Evolutionary conservation across 2,329 filamentous ascomycete genomes (phyloP), one percentile per base, ranked within the genome.

Genomic region (Teratosphaeriaceae sp.): DNA sequence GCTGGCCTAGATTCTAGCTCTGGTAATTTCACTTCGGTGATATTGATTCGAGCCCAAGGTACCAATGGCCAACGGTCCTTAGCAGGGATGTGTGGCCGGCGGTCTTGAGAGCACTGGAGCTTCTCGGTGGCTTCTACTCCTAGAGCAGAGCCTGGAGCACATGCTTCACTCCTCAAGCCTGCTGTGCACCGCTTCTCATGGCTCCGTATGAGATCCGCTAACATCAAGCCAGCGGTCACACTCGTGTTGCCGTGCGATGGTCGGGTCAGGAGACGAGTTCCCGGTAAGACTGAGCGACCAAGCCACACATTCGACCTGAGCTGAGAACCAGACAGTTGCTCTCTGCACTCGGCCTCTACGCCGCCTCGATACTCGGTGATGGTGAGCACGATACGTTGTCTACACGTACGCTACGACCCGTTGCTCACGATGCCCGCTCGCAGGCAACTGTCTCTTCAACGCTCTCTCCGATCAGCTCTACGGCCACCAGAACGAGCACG

Each of bases 371-470:
- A 38, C 67, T 68, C 48, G 80, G 79, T 46, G 79, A 83, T 65
- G 80, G 80, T 79, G 72, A 70, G 73, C 68, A 54, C 8, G 54
- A 46, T 47, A 29, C 27, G 12, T 12, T 43, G 16, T 19, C 15
- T 13, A 9, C 6, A 13, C 12, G 5, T 8, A 35, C 5, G 20
- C 20, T 18, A 35, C 6, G 6, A 24, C 20, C 24, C n/a, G 8
- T 22, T 27, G 42, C 38, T 40, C 36, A 47, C 31, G 52, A 40
- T 42, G 45, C 37, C 38, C 38, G 27, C 34, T 30, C 31, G 36
- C 52, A 84, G 81, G 80, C 53, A 84, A 84, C 66, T 84, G 81
- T 62, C 73, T 84, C 27, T 84, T 84, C 67, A 78, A 80, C 62
- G 79, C 79, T 48, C 69, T 84, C 29, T 80, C 78, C 50, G 79